Evolutionary conservation across 2,329 filamentous ascomycete species (phyloP), one percentile per base, ranked within the genome.

Genomic region (Salinomyces thailandicus): DNA sequence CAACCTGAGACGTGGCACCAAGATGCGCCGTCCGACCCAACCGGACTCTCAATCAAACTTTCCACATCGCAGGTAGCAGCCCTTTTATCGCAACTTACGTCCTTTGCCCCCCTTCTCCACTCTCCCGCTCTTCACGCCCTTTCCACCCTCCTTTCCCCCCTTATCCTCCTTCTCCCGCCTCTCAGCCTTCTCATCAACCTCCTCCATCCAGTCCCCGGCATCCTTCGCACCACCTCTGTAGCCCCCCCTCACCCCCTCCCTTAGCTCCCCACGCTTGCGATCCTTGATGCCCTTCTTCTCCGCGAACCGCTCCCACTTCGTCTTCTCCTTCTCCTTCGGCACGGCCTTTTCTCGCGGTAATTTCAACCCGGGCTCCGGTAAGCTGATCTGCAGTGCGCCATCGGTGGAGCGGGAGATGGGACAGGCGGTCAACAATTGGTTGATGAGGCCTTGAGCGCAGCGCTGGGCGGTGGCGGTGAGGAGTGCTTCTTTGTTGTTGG

Each of bases 261-360:
- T 82, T 19, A 69, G 82, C 41, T 72, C 77, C 62, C 93, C 84
- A 62, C 96, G 76, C 48, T 76, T 81, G 74, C 87, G 93, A 63
- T 79, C 77, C 67, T 82, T 84, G 66, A 98, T 96, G 38, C 91
- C 91, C 73, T 95, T 93, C 76, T 93, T 93, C 62, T 79, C 81
- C 31, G 91, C 91, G 67, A 98, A 98, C 55, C 81, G 77, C 68
- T 94, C 81, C 91, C 91, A 98, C 62, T 86, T 94, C 41, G 89
- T 96, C 49, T 81, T 81, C 39, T 79, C 69, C 66, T 87, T 91
- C 49, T 78, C 73, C 38, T 77, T 72, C 1, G 91, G 91, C 6
- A 96, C 69, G 7, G 85, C 85, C 63, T 98, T 96, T 67, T 95
- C 87, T 50, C 91, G 81, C 16, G 91, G 91, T 3, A 96, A 71